Percentiles rank a stretch among this genome's conserved stretches.
Conservation (phyloP, 148 eudicot species). For the Nepenthes mirabilis region DNA sequence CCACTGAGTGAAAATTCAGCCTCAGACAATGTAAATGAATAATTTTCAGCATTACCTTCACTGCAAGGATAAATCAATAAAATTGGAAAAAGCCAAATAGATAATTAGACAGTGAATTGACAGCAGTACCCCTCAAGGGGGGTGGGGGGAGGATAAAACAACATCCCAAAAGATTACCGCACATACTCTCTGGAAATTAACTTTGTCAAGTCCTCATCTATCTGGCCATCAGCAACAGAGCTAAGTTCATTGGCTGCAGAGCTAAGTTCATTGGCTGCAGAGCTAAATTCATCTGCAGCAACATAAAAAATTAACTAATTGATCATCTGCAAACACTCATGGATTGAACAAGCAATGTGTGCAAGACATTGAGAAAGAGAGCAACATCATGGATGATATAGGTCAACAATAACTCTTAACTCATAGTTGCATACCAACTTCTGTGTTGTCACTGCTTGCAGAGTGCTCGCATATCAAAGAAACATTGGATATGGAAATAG, state of each 20-base stretch:
- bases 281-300: conserved; percentile 41
- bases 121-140: too few relatives aligned
- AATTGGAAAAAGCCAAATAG: conserved; percentile 6
- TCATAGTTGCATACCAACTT: conserved; percentile 34
- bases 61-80: conserved; percentile 25
- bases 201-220: conserved; percentile 33
- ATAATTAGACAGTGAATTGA: neutral
- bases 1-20: conserved; percentile 61
- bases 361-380: neutral
- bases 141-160: neutral
- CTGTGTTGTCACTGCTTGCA: conserved; percentile 34
- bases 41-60: conserved; percentile 32
- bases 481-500: conserved; percentile 58
- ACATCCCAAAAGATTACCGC: neutral
- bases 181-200: conserved; percentile 42
- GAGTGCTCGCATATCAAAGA: conserved; percentile 76
- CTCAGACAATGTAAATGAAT: conserved; percentile 53
- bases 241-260: conserved; percentile 7
- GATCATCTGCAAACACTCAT: conserved; percentile 4
- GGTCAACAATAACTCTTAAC: neutral
- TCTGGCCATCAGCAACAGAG: conserved; percentile 17
- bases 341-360: neutral
- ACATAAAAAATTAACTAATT: conserved; percentile 4
- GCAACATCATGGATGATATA: neutral
- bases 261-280: conserved; percentile 16